These are phyloP conservation scores for Lactarius quietus DNA, from an alignment of 768 basidiomycete genomes.

Conservation along the genomic window DNA sequence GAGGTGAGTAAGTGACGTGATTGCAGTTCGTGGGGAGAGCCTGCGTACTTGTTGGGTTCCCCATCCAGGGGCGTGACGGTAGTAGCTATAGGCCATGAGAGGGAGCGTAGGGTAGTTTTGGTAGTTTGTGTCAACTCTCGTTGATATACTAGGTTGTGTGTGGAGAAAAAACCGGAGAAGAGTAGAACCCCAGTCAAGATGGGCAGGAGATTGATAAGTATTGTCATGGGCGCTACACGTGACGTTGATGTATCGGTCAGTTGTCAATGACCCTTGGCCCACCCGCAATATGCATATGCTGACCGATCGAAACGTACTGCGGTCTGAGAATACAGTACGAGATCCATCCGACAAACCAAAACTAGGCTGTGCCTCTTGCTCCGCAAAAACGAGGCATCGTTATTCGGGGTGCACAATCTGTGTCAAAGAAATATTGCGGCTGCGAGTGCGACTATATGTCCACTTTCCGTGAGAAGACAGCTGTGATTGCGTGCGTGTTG, in stretches of 20 bases:
- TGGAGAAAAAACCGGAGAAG: slow-evolving; percentile 4
- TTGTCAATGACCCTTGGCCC: background rate
- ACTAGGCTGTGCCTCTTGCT: background rate
- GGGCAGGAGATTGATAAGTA: background rate
- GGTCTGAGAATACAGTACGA: background rate
- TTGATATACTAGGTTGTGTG: background rate
- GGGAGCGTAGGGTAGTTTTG: slow-evolving; percentile 12
- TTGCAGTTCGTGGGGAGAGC: slow-evolving; percentile 9
- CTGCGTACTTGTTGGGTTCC: slow-evolving; percentile 42
- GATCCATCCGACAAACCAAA: background rate
- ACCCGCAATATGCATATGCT: too few relatives aligned
- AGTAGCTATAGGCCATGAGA: slow-evolving; percentile 47
- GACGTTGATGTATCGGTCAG: background rate
- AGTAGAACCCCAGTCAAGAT: background rate
- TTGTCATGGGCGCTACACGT: background rate
- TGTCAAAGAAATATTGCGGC: background rate
- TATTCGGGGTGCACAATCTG: background rate
- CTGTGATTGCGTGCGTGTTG: background rate
- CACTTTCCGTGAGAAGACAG: background rate
- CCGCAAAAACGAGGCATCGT: background rate
- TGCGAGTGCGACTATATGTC: background rate
- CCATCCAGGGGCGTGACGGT: slow-evolving; percentile 44
- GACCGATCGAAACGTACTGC: background rate
- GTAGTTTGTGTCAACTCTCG: background rate
- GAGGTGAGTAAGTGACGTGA: background rate